These are phyloP conservation scores for Zygotorulaspora florentina DNA, from an alignment of 805 yeast species.

Conservation along the genomic window DNA sequence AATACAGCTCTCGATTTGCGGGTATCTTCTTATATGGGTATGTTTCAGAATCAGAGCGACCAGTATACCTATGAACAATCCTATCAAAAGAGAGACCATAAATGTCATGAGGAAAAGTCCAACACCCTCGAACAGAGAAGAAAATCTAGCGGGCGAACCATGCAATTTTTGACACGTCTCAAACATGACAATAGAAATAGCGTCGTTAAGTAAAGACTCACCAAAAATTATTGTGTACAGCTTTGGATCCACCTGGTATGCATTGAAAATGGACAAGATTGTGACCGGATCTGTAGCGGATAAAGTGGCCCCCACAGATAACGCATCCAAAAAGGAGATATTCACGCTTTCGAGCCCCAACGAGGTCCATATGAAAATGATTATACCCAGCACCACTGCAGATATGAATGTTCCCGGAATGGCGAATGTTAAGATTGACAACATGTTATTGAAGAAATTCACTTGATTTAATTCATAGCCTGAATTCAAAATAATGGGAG, in stretches of 20 bases:
- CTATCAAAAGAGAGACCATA: slow-evolving; percentile 84
- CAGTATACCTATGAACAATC: slow-evolving; percentile 78
- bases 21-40: slow-evolving; percentile 87
- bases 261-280: slow-evolving; percentile 89
- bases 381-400: slow-evolving; percentile 84
- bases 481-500: slow-evolving; percentile 93
- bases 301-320: slow-evolving; percentile 95
- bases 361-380: slow-evolving; percentile 84
- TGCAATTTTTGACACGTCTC: slow-evolving; percentile 97
- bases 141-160: slow-evolving; percentile 70
- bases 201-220: slow-evolving; percentile 91
- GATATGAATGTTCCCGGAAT: slow-evolving; percentile 95
- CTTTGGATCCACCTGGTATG: slow-evolving; percentile 97
- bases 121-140: slow-evolving; percentile 86
- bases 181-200: slow-evolving; percentile 97
- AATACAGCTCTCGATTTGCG: slow-evolving; percentile 94
- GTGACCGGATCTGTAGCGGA: slow-evolving; percentile 99
- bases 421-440: slow-evolving; percentile 88
- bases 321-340: slow-evolving; percentile 92
- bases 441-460: slow-evolving; percentile 88
- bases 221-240: slow-evolving; percentile 96
- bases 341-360: slow-evolving; percentile 84
- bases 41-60: slow-evolving; percentile 90
- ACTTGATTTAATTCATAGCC: slow-evolving; percentile 97
- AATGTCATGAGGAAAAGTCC: slow-evolving; percentile 92